Base-by-base conservation (phyloP, 2,329 filamentous ascomycete species). In the Amphichorda felina region DNA sequence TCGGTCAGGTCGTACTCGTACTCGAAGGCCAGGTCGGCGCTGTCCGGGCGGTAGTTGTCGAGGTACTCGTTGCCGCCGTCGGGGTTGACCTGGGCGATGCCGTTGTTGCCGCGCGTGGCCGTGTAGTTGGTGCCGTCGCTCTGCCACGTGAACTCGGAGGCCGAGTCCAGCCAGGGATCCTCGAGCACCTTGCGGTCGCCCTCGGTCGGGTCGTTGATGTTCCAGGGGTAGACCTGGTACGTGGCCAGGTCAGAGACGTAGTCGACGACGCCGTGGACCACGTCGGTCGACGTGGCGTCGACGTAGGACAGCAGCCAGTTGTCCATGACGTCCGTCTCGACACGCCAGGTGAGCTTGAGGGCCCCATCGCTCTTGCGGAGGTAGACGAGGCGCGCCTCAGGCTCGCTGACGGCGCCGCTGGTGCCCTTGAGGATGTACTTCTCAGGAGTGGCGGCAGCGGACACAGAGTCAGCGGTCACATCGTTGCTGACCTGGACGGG, bases 291-390 rank as follows among this genome's bases (percentile, higher is more conserved):
- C 4, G 51, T 49, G 4, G 69, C 68, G 35, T 75, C 66, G 22
- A 75, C 62, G 44, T 76, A 77, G 2, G 68, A 67, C 29, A 73
- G 50, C n/a, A 76, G 60, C 70, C 70, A 77, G 53, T 75, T 70
- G 40, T 66, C 61, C 8, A 59, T 40, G 28, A 73, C 51, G 38
- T 76, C 70, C 3, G 71, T 76, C 59, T 76, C 71, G 9, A 77
- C 57, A 46, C 71, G 58, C 72, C 72, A 77, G 0, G 67, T 57
- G 15, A 75, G 55, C 6, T 58, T 59, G 4, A 77, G 55, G 2
- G 46, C 53, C 32, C 61, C 61, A 33, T 61, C 62, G 1, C 55
- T 47, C 39, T 64, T 67, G 44, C 64, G 56, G 29, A 74, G 58
- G 51, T 76, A 77, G 26, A 71, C 64, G 3, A 76, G 58, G 41